Evolutionary conservation across 2,329 filamentous ascomycete genomes (phyloP).

Genomic region (Zalaria obscura): DNA sequence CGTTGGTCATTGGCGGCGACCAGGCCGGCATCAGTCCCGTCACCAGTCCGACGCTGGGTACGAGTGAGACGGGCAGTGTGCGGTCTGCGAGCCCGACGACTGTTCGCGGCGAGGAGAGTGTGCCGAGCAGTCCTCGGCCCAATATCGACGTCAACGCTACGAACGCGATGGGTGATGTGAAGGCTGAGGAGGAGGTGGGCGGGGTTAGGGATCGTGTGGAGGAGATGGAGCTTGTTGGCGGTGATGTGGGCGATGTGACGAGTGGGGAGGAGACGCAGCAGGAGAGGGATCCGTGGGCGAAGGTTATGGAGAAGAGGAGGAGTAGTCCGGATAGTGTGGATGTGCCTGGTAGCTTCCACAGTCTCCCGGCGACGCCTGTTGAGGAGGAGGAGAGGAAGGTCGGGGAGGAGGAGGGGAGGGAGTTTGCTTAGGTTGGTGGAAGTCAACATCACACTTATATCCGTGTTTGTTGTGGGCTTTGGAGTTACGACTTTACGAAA

Average conservation of each 20-base stretch:
- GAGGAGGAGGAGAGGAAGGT: conserved; percentile 4
- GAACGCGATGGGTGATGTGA: conserved; percentile 5
- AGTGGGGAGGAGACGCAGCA: conserved; percentile 1
- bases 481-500: no score
- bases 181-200: neutral
- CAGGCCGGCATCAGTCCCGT: neutral
- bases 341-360: conserved; percentile 20
- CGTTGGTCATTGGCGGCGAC: conserved; percentile 19
- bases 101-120: neutral
- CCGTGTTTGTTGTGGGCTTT: no score
- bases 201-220: conserved; percentile 1
- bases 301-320: conserved; percentile 11
- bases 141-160: conserved; percentile 1
- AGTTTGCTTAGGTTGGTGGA: no score
- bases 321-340: conserved; percentile 8
- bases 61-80: neutral
- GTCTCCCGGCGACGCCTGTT: conserved; percentile 6
- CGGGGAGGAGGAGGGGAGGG: no score
- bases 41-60: neutral
- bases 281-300: conserved; percentile 11
- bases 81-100: neutral
- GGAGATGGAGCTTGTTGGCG: conserved; percentile 7
- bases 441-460: no score
- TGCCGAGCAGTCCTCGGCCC: neutral
- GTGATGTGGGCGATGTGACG: conserved; percentile 5